Evolutionary conservation across 192 early-diverging fungal genomes (phyloP).

Genomic region (Hyaloraphidium curvatum): DNA sequence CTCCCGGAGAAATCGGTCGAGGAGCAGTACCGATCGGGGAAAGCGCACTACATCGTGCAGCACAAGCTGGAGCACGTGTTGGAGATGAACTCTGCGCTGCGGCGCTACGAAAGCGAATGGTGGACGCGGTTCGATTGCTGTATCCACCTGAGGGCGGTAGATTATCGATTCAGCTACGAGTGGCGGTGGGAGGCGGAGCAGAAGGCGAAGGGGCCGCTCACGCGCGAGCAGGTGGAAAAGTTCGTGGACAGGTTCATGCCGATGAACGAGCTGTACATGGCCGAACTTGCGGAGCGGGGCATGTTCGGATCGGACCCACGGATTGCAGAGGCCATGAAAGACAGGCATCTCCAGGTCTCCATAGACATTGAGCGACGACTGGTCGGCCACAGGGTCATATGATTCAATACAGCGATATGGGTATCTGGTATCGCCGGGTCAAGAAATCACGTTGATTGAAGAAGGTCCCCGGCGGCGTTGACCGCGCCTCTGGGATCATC

Average conservation of each 20-base stretch:
- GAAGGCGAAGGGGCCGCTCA: constrained; percentile 33
- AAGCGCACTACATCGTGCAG: constrained; percentile 4
- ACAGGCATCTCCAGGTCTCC: background rate
- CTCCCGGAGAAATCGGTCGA: constrained; percentile 14
- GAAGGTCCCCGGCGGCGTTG: too few species aligned
- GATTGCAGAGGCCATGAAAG: background rate
- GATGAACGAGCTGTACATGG: constrained; percentile 45
- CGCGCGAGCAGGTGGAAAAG: constrained; percentile 48
- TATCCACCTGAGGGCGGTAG: constrained; percentile 40
- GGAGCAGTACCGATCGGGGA: constrained; percentile 8
- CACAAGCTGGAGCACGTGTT: constrained; percentile 21
- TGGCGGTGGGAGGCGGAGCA: constrained; percentile 86
- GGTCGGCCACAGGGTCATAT: background rate
- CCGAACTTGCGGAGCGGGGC: constrained; percentile 19
- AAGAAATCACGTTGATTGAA: too few species aligned
- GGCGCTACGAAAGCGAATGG: constrained; percentile 30
- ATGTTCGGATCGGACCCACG: constrained; percentile 16
- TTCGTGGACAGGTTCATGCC: constrained; percentile 87
- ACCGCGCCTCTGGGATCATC: constrained; percentile 52
- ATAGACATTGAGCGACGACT: background rate
- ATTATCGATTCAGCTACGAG: constrained; percentile 45
- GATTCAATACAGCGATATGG: too few species aligned
- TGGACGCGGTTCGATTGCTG: constrained; percentile 58
- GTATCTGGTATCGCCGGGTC: too few species aligned
- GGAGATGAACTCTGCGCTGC: constrained; percentile 25